These are phyloP conservation scores for Floccularia luteovirens DNA, from an alignment of 768 basidiomycete species.

Conservation along the genomic window DNA sequence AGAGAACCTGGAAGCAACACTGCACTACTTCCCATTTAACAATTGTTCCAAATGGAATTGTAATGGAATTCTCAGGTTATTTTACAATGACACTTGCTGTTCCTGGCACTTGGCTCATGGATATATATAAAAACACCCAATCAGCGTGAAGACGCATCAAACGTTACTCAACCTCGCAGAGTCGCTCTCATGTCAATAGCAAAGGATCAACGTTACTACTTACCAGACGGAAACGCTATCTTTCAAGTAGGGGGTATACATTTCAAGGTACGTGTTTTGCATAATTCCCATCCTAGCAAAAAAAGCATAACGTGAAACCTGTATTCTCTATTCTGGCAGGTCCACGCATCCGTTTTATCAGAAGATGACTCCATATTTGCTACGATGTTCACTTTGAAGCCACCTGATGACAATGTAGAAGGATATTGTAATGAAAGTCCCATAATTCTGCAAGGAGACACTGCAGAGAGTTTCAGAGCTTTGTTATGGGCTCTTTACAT, in stretches of 20 bases:
- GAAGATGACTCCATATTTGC: constrained; percentile 8
- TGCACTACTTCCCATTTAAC: no score
- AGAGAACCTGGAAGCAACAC: no score
- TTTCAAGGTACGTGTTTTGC: constrained; percentile 4
- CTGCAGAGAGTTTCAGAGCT: constrained; percentile 6
- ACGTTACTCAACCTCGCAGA: no score
- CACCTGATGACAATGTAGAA: not conserved
- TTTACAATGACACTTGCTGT: no score
- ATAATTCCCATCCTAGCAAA: constrained; percentile 1
- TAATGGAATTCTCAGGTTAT: no score
- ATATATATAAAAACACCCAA: no score
- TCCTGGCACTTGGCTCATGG: no score
- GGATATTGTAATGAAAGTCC: constrained; percentile 7
- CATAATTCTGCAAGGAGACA: constrained; percentile 7
- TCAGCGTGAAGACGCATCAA: no score
- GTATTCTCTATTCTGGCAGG: constrained; percentile 1
- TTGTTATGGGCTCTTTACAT: constrained; percentile 28
- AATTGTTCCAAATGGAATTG: no score
- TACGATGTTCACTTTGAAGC: constrained; percentile 2
- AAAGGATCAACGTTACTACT: not conserved
- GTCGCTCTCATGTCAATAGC: no score
- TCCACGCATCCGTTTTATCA: constrained; percentile 4
- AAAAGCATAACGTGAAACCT: not conserved
- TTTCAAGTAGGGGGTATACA: not conserved
- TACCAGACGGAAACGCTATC: constrained; percentile 3